Conservation (phyloP, 1,284 basidiomycete genomes). For the Malassezia restricta region DNA sequence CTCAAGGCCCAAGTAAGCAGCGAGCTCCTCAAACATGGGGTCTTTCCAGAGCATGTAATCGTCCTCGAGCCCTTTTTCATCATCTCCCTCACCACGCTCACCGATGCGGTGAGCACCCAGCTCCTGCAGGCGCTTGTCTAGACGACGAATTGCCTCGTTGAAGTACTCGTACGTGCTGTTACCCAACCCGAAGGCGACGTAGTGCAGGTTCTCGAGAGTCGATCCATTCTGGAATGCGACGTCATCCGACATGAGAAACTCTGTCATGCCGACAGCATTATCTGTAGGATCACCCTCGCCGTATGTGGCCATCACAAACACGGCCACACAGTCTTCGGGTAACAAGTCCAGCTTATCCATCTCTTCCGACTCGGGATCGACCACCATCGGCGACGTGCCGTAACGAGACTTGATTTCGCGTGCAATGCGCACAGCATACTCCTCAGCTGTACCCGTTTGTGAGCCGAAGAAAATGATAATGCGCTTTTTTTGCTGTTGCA, state of each 20-base stretch:
- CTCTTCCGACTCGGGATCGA: constrained; percentile 56
- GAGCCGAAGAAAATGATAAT: constrained; percentile 44
- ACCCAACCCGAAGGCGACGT: constrained; percentile 85
- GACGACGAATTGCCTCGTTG: constrained; percentile 70
- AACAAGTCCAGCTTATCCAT: constrained; percentile 87
- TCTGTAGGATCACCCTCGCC: constrained; percentile 98
- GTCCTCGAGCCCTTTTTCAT: constrained; percentile 99
- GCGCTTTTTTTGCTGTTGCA: constrained; percentile 33
- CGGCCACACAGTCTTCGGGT: constrained; percentile 69
- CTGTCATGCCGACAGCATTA: constrained; percentile 89
- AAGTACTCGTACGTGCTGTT: constrained; percentile 74
- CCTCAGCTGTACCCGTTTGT: constrained; percentile 45
- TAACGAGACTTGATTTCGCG: constrained; percentile 45
- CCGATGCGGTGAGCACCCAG: constrained; percentile 81
- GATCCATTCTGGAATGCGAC: constrained; percentile 74
- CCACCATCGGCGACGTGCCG: constrained; percentile 41
- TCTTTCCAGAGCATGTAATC: constrained; percentile 99
- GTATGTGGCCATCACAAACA: constrained; percentile 96
- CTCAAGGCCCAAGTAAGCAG: constrained; percentile 69
- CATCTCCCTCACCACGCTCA: constrained; percentile 86
- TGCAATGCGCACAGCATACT: constrained; percentile 43
- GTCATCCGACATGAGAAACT: constrained; percentile 72
- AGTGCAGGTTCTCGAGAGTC: constrained; percentile 74
- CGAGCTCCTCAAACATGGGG: constrained; percentile 81
- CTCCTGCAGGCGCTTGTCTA: constrained; percentile 62